Conservation (phyloP, 768 basidiomycete species). For the Pleurotus cornucopiae region DNA sequence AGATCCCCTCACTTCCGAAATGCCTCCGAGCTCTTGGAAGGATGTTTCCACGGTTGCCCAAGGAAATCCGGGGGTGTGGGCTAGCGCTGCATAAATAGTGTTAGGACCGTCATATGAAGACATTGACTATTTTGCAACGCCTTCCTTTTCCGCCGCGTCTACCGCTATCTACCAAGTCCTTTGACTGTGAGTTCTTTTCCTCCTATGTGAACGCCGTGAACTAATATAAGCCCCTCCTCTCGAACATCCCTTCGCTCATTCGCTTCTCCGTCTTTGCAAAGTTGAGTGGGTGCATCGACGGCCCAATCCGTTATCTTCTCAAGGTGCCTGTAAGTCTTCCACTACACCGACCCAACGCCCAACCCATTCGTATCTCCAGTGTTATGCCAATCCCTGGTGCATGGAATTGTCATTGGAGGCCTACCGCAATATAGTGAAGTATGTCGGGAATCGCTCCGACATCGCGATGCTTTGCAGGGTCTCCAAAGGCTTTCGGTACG, state of each 20-base stretch:
- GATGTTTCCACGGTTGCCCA: conserved; percentile 34
- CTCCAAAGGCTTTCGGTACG: conserved; percentile 47
- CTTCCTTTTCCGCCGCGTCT: neutral
- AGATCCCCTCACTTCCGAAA: conserved; percentile 38
- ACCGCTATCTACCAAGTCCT: neutral
- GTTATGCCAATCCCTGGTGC: conserved; percentile 35
- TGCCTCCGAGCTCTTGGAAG: conserved; percentile 22
- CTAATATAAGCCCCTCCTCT: conserved; percentile 1
- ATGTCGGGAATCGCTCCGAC: conserved; percentile 48
- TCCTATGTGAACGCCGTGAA: neutral
- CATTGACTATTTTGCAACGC: conserved; percentile 2
- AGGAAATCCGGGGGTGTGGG: conserved; percentile 3
- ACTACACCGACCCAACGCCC: neutral
- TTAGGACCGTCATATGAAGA: conserved; percentile 14
- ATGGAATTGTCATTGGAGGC: conserved; percentile 62
- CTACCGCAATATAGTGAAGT: conserved; percentile 51
- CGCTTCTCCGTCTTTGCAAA: neutral
- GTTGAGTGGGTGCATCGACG: conserved; percentile 3
- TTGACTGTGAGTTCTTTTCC: conserved; percentile 1
- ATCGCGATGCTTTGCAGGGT: conserved; percentile 56
- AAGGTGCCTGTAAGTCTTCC: conserved; percentile 2
- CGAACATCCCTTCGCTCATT: conserved; percentile 9
- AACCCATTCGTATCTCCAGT: conserved; percentile 6
- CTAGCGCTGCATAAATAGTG: conserved; percentile 27
- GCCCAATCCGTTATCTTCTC: conserved; percentile 1